Evolutionary conservation across 2,329 filamentous ascomycete species (phyloP).

Genomic region (Fusarium pilosicola): DNA sequence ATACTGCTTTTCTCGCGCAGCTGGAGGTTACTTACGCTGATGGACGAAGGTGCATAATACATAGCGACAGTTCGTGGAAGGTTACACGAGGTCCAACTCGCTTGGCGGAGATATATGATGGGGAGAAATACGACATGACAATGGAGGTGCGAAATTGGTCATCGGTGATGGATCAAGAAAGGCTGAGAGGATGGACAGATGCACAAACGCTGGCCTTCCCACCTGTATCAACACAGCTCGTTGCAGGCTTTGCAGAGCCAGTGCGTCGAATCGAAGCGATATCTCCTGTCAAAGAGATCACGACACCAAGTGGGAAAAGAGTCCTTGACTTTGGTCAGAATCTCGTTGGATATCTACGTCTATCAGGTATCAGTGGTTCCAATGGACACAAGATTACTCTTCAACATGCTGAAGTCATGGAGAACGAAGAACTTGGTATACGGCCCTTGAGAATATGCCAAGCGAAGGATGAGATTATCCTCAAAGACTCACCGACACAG

Average conservation of each 20-base stretch:
- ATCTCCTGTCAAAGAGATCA: constrained; percentile 38
- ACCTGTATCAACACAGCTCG: constrained; percentile 57
- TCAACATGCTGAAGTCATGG: constrained; percentile 65
- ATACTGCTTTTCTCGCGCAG: constrained; percentile 7
- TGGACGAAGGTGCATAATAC: neutral
- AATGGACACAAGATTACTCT: constrained; percentile 56
- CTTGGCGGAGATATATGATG: constrained; percentile 59
- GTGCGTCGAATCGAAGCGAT: constrained; percentile 15
- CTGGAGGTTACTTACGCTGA: neutral
- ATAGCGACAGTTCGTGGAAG: constrained; percentile 53
- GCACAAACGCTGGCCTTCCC: neutral
- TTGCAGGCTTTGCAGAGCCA: constrained; percentile 46
- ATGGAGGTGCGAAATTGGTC: constrained; percentile 32
- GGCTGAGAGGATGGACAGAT: neutral
- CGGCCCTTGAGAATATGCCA: constrained; percentile 33
- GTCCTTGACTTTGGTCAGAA: constrained; percentile 69
- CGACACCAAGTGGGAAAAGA: constrained; percentile 53
- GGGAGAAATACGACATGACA: constrained; percentile 58
- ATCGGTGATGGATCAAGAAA: neutral
- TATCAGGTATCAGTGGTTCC: constrained; percentile 47
- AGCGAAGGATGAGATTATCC: constrained; percentile 16
- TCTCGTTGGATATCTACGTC: constrained; percentile 62
- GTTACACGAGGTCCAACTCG: constrained; percentile 47
- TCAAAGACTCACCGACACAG: constrained; percentile 24
- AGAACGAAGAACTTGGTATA: constrained; percentile 55